A percentile compares a stretch with the other conserved stretches of the same genome.
These are phyloP conservation scores for Phytopythium kandeliae DNA, from an alignment of 352 stramenopile genomes.

Conservation along the genomic window DNA sequence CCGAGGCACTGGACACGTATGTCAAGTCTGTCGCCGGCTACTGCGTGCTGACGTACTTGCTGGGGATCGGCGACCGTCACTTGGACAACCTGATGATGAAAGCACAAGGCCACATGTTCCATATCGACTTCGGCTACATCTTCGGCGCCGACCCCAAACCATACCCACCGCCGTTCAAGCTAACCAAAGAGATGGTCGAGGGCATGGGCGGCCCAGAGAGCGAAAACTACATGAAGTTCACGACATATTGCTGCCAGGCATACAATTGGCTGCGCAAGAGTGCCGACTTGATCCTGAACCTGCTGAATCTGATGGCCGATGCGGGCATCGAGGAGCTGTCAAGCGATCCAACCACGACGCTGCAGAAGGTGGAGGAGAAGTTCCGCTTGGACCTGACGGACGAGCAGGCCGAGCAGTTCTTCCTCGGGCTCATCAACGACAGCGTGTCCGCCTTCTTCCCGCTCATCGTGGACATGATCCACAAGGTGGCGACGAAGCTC, in stretches of 20 bases:
- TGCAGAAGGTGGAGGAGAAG: slow-evolving; percentile 93
- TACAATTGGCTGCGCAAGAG: slow-evolving; percentile 96
- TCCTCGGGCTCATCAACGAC: slow-evolving; percentile 95
- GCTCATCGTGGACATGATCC: slow-evolving; percentile 84
- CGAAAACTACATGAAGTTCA: slow-evolving; percentile 91
- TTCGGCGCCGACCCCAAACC: slow-evolving; percentile 99
- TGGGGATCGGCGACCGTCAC: slow-evolving; percentile 99
- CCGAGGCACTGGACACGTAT: slow-evolving; percentile 94
- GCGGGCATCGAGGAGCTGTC: slow-evolving; percentile 95
- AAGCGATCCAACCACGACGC: slow-evolving; percentile 73
- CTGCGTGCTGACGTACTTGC: slow-evolving; percentile 99
- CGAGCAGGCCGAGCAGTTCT: slow-evolving; percentile 97
- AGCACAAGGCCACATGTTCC: slow-evolving; percentile 95
- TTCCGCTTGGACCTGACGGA: slow-evolving; percentile 97
- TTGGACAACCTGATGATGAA: slow-evolving; percentile 99
- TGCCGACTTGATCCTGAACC: slow-evolving; percentile 97
- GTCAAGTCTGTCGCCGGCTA: slow-evolving; percentile 98
- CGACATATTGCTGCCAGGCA: slow-evolving; percentile 91
- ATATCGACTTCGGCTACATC: slow-evolving; percentile 99
- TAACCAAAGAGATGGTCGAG: slow-evolving; percentile 98
- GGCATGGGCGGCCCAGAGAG: slow-evolving; percentile 92
- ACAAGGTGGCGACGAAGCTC: slow-evolving; percentile 75
- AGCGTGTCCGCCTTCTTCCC: slow-evolving; percentile 91
- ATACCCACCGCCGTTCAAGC: slow-evolving; percentile 96
- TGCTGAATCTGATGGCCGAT: slow-evolving; percentile 98